Base-by-base conservation (phyloP, 1,139 yeast genomes). In the Saccharomyces hybrid region DNA sequence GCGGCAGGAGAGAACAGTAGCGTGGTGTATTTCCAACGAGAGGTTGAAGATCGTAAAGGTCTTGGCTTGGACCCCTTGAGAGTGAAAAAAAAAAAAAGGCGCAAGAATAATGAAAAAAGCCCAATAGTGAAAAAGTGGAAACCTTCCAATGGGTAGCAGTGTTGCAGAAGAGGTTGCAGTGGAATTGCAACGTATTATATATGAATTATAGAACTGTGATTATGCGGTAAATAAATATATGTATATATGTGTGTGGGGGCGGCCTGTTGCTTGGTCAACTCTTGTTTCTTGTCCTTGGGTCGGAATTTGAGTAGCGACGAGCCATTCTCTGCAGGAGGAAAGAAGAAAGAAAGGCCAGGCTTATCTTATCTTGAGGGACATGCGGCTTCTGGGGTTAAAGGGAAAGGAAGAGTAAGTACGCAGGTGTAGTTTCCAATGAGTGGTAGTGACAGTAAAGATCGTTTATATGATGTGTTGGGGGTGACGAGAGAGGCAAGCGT, bases 391-490 rank as follows among this genome's bases (percentile, higher is more conserved):
- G 44, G 24, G 14, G 24, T 5, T 11, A 19, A 19, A 38, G 11
- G 44, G 19, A 26, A 46, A 16, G 19, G 31, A 11, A 24, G 12
- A 24, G 48, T 26, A 46, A 46, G 31, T 27, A n/a, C 28, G 31
- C 31, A 16, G 49, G 24, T 31, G 49, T 47, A 28, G n/a, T 28
- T 28, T 26, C n/a, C 8, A 26, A 21, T 28, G 46, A 32, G 42
- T 19, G 26, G 26, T 8, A 41, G 28, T 28, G 31, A 49, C n/a
- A 14, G 29, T 8, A 14, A 14, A 14, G 11, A 46, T 28, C 31
- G 14, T 27, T 78, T 80, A 55, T 88, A 88, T 69, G 89, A 80
- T 57, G 74, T 87, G 6, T 78, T 88, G 29, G 95, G 88, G 47
- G 80, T 88, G 8, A 79, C 79, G 8, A 69, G 78, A 19, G 76